A percentile compares a stretch with the other conserved stretches of the same genome.
Evolutionary conservation across 2,329 filamentous ascomycete species (phyloP).

Genomic region (Cryphonectria parasitica): DNA sequence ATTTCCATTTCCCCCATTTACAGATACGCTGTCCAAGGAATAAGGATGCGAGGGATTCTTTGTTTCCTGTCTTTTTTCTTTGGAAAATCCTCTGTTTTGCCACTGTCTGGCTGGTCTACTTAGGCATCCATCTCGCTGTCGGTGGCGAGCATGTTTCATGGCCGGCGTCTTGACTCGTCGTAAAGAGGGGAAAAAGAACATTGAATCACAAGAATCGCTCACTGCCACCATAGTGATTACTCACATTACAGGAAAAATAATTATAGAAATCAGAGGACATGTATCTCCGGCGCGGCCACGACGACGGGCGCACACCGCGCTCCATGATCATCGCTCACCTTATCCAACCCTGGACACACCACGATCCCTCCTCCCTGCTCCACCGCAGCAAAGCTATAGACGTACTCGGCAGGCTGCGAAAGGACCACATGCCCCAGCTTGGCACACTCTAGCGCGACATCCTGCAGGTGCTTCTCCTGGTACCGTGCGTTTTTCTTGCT

Average conservation of each 20-base stretch:
- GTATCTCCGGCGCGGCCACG: conserved; percentile 16
- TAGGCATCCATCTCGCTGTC: neutral
- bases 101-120: neutral
- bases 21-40: neutral
- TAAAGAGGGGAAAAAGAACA: neutral
- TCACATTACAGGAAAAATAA: neutral
- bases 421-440: conserved; percentile 47
- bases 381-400: conserved; percentile 4
- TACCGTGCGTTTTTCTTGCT: conserved; percentile 35
- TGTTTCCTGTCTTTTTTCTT: neutral
- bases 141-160: neutral
- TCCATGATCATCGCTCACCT: conserved; percentile 23
- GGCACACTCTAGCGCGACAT: conserved; percentile 45
- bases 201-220: neutral
- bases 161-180: neutral
- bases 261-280: neutral
- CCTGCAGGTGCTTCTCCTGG: conserved; percentile 44
- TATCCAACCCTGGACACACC: conserved; percentile 24
- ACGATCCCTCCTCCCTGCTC: conserved; percentile 31
- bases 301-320: conserved; percentile 18
- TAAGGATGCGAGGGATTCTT: neutral
- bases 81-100: neutral
- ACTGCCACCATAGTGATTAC: too few relatives aligned
- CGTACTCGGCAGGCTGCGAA: conserved; percentile 46
- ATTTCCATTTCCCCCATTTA: neutral